phyloP scores from a whole-genome alignment of 1,284 basidiomycete genomes.

The Anthracocystis setariae region DNA sequence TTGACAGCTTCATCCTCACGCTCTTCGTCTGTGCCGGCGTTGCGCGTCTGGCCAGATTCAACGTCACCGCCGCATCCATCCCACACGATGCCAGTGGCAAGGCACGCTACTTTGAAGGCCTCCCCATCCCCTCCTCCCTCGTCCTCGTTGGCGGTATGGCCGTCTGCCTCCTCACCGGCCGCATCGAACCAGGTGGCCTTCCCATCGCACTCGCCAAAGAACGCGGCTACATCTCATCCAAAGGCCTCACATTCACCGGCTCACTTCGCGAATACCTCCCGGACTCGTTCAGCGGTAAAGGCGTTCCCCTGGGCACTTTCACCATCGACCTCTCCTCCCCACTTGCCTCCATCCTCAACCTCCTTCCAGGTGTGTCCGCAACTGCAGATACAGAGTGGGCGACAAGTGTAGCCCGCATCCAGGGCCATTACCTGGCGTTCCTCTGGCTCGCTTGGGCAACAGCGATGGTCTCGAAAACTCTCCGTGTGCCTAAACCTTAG shows the following conservation, averaged over 20 bases:
- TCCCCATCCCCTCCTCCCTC: conserved; percentile 93
- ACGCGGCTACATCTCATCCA: conserved; percentile 33
- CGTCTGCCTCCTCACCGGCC: conserved; percentile 81
- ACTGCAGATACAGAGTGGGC: conserved; percentile 13
- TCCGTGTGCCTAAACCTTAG: conserved; percentile 66
- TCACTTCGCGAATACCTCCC: conserved; percentile 45
- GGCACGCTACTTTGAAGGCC: conserved; percentile 92
- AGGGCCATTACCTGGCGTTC: conserved; percentile 59
- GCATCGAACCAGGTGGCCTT: conserved; percentile 53
- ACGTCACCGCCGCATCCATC: conserved; percentile 93
- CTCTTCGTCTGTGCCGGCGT: conserved; percentile 95
- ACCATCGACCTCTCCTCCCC: conserved; percentile 42
- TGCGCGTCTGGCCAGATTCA: conserved; percentile 95
- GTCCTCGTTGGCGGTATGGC: conserved; percentile 82
- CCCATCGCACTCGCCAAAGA: conserved; percentile 48
- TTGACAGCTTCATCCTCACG: conserved; percentile 87
- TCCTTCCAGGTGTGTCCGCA: conserved; percentile 19
- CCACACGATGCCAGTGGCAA: conserved; percentile 90
- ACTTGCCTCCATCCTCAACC: conserved; percentile 21
- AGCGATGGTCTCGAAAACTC: conserved; percentile 65
- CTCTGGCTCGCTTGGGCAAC: conserved; percentile 62
- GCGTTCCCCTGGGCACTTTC: conserved; percentile 56
- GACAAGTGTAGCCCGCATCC: conserved; percentile 26
- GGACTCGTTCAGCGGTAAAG: conserved; percentile 29
- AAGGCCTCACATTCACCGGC: conserved; percentile 56